Percentiles rank a stretch among this genome's conserved stretches.
Conservation (phyloP, 257 asterid species). For the Lavandula angustifolia region DNA sequence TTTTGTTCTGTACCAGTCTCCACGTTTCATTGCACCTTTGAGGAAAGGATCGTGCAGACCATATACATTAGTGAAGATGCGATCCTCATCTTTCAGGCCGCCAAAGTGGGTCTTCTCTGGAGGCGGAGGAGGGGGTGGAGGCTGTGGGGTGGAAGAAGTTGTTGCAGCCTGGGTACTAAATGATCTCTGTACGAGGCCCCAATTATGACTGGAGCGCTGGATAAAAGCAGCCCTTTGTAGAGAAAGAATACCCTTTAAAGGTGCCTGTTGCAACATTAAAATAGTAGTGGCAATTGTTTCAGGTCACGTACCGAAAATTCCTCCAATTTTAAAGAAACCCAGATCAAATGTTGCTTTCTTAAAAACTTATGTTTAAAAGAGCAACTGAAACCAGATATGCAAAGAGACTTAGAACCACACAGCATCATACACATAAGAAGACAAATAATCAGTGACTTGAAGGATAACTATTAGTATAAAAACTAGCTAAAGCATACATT, state of each 20-base stretch:
- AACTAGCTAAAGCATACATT: too few species aligned
- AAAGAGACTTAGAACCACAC: conserved; percentile 7
- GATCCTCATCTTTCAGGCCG: conserved; percentile 96
- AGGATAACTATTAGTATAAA: neutral
- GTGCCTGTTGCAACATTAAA: conserved; percentile 57
- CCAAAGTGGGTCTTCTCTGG: conserved; percentile 97
- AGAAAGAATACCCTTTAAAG: conserved; percentile 69
- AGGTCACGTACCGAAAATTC: neutral
- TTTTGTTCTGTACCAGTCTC: conserved; percentile 97
- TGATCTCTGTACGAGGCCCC: conserved; percentile 52
- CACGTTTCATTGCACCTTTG: conserved; percentile 96
- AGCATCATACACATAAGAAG: neutral
- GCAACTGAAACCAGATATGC: conserved; percentile 1
- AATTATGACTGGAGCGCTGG: conserved; percentile 46
- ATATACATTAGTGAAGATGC: conserved; percentile 87
- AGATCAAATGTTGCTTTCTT: neutral
- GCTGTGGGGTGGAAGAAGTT: conserved; percentile 65
- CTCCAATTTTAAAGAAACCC: neutral
- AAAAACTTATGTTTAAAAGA: neutral
- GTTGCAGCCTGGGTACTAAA: conserved; percentile 88
- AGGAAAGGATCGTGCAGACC: conserved; percentile 93
- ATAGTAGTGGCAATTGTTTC: conserved; percentile 2
- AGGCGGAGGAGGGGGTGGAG: conserved; percentile 96
- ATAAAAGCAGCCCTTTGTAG: conserved; percentile 52
- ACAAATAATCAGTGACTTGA: conserved; percentile 1